Evolutionary conservation across 192 early-diverging fungal genomes (phyloP), one percentile per base, ranked within the genome.

Genomic region (Ambispora gerdemannii): DNA sequence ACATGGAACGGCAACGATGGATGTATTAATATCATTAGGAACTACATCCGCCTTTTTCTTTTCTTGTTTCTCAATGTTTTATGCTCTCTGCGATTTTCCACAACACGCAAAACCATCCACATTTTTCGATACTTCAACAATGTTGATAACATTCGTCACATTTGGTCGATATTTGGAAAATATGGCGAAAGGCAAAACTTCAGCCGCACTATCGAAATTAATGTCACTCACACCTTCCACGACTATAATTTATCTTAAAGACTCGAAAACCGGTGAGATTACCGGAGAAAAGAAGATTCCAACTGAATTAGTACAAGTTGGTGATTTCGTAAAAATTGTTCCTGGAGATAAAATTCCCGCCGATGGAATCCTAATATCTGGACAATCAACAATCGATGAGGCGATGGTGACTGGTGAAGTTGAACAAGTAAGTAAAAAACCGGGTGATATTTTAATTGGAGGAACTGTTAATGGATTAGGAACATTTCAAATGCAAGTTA

Each of bases 341-440:
- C 97, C 97, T 0, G 94, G 94, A 31, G 95, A 97, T 75, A 90
- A 94, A 38, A 83, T 99, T 49, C 95, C 97, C 6, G 88, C 92
- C 0, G 97, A 99, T 74, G 97, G 95, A 17, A 71, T 80, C 0
- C 82, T 99, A 11, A 76, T 88, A 17, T 78, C 72, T 25, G 97
- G 97, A 19, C 32, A 66, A 3, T 92, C 92, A 34, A 82, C 84
- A 32, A 88, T 96, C 10, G 95, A 99, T 81, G 97, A 99, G 80
- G 92, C 93, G n/a, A 90, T 95, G 67, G 89, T 99, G 0, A 97
- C 97, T 0, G 97, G 97, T 67, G 97, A 99, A 78, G 89, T 87
- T 4, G 76, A 90, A 32, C 86, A 92, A 3, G 91, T 97, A 38
- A 52, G 19, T 71, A 99, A 97, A 75, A 59, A 66, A 33, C 63